Evolutionary conservation across 2,329 filamentous ascomycete genomes (phyloP).

Genomic region (Exophiala oligosperma): DNA sequence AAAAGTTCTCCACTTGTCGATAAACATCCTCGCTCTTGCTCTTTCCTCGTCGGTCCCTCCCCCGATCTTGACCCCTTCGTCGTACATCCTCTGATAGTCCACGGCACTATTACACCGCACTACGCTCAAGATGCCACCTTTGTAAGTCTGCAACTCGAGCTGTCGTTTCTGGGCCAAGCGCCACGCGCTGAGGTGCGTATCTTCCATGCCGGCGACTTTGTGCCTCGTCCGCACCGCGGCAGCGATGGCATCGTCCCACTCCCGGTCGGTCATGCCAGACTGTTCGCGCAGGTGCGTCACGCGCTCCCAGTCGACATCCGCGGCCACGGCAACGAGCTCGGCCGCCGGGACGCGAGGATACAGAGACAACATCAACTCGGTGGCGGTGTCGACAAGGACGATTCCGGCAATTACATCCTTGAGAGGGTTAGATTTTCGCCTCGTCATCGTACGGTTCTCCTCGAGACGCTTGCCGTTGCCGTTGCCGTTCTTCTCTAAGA

Average conservation of each 20-base stretch:
- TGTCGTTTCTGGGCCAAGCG: slow-evolving; percentile 36
- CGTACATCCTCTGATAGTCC: slow-evolving; percentile 38
- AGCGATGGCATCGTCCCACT: slow-evolving; percentile 31
- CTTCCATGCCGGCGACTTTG: background rate
- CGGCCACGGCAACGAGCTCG: slow-evolving; percentile 35
- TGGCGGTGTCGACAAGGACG: slow-evolving; percentile 39
- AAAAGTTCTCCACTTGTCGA: slow-evolving; percentile 4
- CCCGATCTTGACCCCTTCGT: slow-evolving; percentile 33
- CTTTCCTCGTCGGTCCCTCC: slow-evolving; percentile 38
- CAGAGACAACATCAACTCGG: slow-evolving; percentile 36
- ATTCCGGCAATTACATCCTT: slow-evolving; percentile 35
- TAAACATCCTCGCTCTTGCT: slow-evolving; percentile 5
- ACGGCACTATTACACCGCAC: slow-evolving; percentile 36
- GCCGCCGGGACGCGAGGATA: slow-evolving; percentile 34
- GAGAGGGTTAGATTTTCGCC: background rate
- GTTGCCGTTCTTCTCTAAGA: slow-evolving; percentile 2
- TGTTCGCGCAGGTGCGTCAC: slow-evolving; percentile 36
- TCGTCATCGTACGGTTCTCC: too few species aligned
- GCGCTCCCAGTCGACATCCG: slow-evolving; percentile 33
- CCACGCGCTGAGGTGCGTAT: slow-evolving; percentile 11
- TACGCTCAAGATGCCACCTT: slow-evolving; percentile 36
- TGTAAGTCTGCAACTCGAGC: slow-evolving; percentile 31
- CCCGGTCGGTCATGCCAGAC: slow-evolving; percentile 34
- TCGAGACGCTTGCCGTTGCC: background rate
- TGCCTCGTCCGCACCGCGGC: slow-evolving; percentile 4